phyloP scores from a whole-genome alignment of 2,329 filamentous ascomycete species.

The Cordyceps cicadae region DNA sequence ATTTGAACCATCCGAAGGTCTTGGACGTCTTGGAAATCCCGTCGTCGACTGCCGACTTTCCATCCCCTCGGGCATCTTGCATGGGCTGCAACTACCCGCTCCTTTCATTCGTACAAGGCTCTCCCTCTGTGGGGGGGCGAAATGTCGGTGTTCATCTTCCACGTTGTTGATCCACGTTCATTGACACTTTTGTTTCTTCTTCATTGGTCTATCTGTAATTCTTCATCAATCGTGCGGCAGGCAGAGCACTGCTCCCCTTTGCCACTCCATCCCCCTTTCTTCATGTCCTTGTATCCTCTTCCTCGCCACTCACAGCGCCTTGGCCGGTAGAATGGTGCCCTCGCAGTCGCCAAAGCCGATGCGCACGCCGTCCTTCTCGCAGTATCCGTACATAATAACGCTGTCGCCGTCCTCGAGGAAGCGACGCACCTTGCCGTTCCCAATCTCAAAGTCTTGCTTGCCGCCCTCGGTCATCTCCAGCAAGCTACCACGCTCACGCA shows the following conservation, averaged over 20 bases:
- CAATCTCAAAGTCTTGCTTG: slow-evolving; percentile 33
- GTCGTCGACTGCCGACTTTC: neutral
- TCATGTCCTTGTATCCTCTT: neutral
- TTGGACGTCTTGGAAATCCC: neutral
- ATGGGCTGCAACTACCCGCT: neutral
- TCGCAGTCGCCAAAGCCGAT: slow-evolving; percentile 39
- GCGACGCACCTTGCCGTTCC: slow-evolving; percentile 30
- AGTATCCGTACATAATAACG: slow-evolving; percentile 32
- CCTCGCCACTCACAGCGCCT: neutral
- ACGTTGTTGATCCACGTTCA: neutral
- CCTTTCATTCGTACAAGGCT: neutral
- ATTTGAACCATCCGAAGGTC: neutral
- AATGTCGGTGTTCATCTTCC: neutral
- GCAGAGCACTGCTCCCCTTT: neutral
- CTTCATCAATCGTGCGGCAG: neutral
- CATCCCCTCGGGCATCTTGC: neutral
- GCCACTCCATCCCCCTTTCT: neutral
- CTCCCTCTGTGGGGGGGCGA: neutral
- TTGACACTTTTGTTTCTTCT: neutral
- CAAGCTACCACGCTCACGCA: slow-evolving; percentile 32
- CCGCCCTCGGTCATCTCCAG: slow-evolving; percentile 39
- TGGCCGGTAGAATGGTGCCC: slow-evolving; percentile 22
- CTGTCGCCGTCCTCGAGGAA: slow-evolving; percentile 40
- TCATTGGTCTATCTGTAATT: too few species aligned
- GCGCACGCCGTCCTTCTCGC: slow-evolving; percentile 22